phyloP scores from a whole-genome alignment of 2,329 filamentous ascomycete genomes.

The Penicillium sp. region DNA sequence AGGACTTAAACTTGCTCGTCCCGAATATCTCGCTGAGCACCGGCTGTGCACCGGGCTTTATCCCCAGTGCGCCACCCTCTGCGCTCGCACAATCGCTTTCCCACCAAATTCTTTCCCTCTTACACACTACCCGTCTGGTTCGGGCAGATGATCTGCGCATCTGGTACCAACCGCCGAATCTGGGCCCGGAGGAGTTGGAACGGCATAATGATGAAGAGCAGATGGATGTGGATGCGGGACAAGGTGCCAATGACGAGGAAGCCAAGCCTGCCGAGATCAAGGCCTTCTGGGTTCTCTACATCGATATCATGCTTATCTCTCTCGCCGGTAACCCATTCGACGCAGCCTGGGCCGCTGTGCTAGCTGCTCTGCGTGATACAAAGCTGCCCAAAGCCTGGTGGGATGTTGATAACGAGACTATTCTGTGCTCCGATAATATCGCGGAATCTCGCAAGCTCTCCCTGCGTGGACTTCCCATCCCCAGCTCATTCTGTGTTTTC shows the following conservation, averaged over 20 bases:
- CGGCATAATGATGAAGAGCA: constrained; percentile 49
- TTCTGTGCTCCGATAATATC: constrained; percentile 72
- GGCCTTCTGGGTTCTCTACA: constrained; percentile 93
- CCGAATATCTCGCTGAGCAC: constrained; percentile 93
- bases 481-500: constrained; percentile 80
- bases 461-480: constrained; percentile 71
- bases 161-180: constrained; percentile 60
- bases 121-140: constrained; percentile 73
- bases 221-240: constrained; percentile 53
- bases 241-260: constrained; percentile 30
- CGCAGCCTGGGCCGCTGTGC: constrained; percentile 80
- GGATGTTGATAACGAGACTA: constrained; percentile 78
- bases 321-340: constrained; percentile 92
- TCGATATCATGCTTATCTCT: constrained; percentile 93
- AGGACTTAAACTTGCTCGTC: constrained; percentile 71
- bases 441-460: constrained; percentile 60
- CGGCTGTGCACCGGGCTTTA: constrained; percentile 81
- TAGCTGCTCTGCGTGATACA: constrained; percentile 80
- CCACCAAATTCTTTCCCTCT: constrained; percentile 74
- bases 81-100: constrained; percentile 82
- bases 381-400: constrained; percentile 78
- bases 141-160: constrained; percentile 72
- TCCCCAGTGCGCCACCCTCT: constrained; percentile 81
- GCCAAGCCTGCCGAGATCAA: constrained; percentile 60
- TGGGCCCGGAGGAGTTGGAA: constrained; percentile 36